Evolutionary conservation across 2,329 filamentous ascomycete species (phyloP).

Genomic region (Colletotrichum trifolii): DNA sequence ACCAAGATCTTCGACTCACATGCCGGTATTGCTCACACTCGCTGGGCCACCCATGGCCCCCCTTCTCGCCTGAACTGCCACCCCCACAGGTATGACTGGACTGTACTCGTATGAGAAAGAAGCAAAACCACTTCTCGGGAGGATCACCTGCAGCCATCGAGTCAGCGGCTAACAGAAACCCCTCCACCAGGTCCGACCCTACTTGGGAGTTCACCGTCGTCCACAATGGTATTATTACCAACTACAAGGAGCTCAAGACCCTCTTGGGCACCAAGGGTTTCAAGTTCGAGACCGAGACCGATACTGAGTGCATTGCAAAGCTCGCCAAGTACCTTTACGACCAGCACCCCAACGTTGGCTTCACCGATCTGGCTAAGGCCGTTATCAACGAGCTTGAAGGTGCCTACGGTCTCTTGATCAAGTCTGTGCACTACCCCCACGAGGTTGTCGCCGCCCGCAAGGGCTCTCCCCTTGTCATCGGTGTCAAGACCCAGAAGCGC

Average conservation of each 20-base stretch:
- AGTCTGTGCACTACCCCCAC: slow-evolving; percentile 98
- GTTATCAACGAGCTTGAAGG: slow-evolving; percentile 99
- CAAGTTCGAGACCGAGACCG: slow-evolving; percentile 98
- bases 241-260: slow-evolving; percentile 99
- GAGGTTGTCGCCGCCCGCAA: slow-evolving; percentile 98
- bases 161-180: slow-evolving; percentile 31
- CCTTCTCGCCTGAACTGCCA: slow-evolving; percentile 97
- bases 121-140: slow-evolving; percentile 14
- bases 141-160: slow-evolving; percentile 20
- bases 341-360: slow-evolving; percentile 91
- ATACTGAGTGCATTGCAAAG: slow-evolving; percentile 99
- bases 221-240: slow-evolving; percentile 99
- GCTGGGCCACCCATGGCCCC: slow-evolving; percentile 97
- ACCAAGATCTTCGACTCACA: slow-evolving; percentile 97
- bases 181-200: slow-evolving; percentile 80
- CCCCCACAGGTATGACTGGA: slow-evolving; percentile 83
- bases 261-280: slow-evolving; percentile 94
- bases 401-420: slow-evolving; percentile 95
- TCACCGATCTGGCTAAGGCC: slow-evolving; percentile 95
- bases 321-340: slow-evolving; percentile 98
- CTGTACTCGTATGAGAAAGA: slow-evolving; percentile 8
- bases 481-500: slow-evolving; percentile 95
- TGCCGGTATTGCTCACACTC: slow-evolving; percentile 97
- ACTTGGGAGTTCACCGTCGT: slow-evolving; percentile 97
- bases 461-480: slow-evolving; percentile 96